Evolutionary conservation across 2,329 filamentous ascomycete species (phyloP).

Genomic region (Cladosporium sp.): DNA sequence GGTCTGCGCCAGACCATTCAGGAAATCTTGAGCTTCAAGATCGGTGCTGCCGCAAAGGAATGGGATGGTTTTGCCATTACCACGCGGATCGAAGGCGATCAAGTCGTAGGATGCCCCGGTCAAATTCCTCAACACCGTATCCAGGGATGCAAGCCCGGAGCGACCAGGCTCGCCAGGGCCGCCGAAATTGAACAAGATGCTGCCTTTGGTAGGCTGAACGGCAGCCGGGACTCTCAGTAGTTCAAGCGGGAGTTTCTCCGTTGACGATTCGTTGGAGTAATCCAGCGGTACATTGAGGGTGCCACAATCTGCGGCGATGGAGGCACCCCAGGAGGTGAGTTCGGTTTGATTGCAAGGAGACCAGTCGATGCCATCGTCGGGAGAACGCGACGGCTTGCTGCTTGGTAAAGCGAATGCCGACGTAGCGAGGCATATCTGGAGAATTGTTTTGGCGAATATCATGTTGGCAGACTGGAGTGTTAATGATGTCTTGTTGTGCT

Average conservation of each 20-base stretch:
- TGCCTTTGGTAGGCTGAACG: conserved; percentile 28
- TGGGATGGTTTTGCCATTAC: conserved; percentile 31
- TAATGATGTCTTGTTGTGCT: no score
- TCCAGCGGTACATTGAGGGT: conserved; percentile 34
- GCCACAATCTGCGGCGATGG: conserved; percentile 21
- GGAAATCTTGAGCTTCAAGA: neutral
- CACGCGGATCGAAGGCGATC: conserved; percentile 39
- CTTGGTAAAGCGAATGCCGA: no score
- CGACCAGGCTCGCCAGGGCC: conserved; percentile 25
- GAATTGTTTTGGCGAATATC: no score
- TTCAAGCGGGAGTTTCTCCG: conserved; percentile 25
- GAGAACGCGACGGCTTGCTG: no score
- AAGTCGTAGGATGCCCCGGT: conserved; percentile 31
- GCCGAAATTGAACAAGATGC: conserved; percentile 33
- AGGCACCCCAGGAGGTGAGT: no score
- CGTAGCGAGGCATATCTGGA: no score
- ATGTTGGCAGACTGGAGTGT: no score
- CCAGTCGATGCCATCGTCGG: no score
- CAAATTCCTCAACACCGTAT: no score
- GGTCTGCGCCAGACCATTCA: neutral
- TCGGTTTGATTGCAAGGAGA: no score
- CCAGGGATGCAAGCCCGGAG: conserved; percentile 30
- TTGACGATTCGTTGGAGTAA: conserved; percentile 26
- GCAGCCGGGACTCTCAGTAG: conserved; percentile 27
- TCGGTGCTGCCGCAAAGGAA: neutral